Evolutionary conservation across 2,329 filamentous ascomycete genomes (phyloP).

Genomic region (Gaeumannomyces tritici): DNA sequence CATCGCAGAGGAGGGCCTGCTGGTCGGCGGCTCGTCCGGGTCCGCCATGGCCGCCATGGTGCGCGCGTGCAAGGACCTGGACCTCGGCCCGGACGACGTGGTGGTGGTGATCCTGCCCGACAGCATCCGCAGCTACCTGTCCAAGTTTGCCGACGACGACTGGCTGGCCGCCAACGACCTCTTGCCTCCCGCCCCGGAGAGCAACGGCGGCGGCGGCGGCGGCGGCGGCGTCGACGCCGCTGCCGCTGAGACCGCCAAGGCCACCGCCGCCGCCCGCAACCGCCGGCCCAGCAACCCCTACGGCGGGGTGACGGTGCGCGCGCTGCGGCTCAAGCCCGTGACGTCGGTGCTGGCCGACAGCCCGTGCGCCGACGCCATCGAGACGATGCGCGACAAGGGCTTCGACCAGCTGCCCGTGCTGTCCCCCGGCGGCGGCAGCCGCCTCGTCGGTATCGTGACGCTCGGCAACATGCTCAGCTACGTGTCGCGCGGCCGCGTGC

Average conservation of each 20-base stretch:
- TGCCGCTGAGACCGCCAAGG: slow-evolving; percentile 29
- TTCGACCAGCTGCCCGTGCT: slow-evolving; percentile 97
- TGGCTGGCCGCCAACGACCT: slow-evolving; percentile 97
- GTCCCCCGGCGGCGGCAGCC: slow-evolving; percentile 47
- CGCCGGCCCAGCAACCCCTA: slow-evolving; percentile 55
- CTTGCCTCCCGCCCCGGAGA: slow-evolving; percentile 39
- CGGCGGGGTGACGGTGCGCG: slow-evolving; percentile 66
- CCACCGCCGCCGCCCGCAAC: slow-evolving; percentile 21
- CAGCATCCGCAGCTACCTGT: slow-evolving; percentile 93
- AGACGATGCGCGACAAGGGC: slow-evolving; percentile 96
- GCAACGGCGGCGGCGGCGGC: neutral
- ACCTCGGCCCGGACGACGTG: slow-evolving; percentile 73
- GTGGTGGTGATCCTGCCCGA: slow-evolving; percentile 90
- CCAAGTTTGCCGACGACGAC: slow-evolving; percentile 98
- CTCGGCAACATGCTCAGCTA: slow-evolving; percentile 89
- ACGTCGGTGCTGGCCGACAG: slow-evolving; percentile 68
- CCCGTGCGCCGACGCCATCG: slow-evolving; percentile 77
- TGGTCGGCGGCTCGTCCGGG: slow-evolving; percentile 89
- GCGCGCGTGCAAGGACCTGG: slow-evolving; percentile 64
- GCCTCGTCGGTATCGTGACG: slow-evolving; percentile 85
- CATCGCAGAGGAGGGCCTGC: slow-evolving; percentile 86
- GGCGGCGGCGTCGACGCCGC: slow-evolving; percentile 10
- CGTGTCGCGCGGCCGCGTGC: slow-evolving; percentile 75
- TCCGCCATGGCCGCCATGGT: slow-evolving; percentile 81
- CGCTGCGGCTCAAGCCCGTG: slow-evolving; percentile 85